Evolutionary conservation across 2,329 filamentous ascomycete species (phyloP).

Genomic region (Penicillium sp.): DNA sequence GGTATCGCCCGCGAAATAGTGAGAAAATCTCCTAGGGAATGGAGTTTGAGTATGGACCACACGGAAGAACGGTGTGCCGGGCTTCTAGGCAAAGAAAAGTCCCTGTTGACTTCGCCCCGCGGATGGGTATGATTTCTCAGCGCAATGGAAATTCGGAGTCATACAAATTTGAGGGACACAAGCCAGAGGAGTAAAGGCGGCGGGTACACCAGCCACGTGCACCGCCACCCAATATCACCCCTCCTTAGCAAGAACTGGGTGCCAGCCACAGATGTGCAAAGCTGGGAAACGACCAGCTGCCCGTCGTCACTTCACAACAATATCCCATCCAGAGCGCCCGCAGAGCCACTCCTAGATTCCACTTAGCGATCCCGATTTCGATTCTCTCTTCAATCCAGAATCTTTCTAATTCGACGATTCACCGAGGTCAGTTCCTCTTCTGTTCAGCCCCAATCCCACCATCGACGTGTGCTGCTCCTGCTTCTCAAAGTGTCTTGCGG

Average conservation of each 20-base stretch:
- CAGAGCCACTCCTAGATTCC: slow-evolving; percentile 10
- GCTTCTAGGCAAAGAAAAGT: slow-evolving; percentile 2
- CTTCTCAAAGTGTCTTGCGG: slow-evolving; percentile 36
- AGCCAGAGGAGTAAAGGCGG: slow-evolving; percentile 5
- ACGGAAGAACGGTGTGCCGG: background rate
- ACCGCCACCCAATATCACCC: slow-evolving; percentile 37
- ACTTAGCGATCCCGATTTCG: slow-evolving; percentile 15
- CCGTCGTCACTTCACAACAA: slow-evolving; percentile 25
- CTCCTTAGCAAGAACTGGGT: slow-evolving; percentile 25
- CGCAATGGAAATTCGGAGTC: slow-evolving; percentile 4
- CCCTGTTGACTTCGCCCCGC: slow-evolving; percentile 7
- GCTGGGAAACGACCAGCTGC: slow-evolving; percentile 16
- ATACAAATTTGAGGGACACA: slow-evolving; percentile 4
- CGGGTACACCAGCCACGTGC: slow-evolving; percentile 28
- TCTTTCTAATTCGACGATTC: slow-evolving; percentile 13
- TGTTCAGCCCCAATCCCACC: slow-evolving; percentile 26
- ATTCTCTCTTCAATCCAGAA: slow-evolving; percentile 7
- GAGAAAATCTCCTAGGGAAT: slow-evolving; percentile 14
- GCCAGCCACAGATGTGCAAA: slow-evolving; percentile 34
- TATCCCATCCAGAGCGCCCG: slow-evolving; percentile 18
- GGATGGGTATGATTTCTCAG: background rate
- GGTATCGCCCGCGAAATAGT: slow-evolving; percentile 1
- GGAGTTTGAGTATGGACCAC: background rate
- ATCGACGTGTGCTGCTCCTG: slow-evolving; percentile 33
- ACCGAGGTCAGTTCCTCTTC: slow-evolving; percentile 14